These are phyloP conservation scores for Saccharomyces kudriavzevii DNA, from an alignment of 805 yeast genomes.

Conservation along the genomic window DNA sequence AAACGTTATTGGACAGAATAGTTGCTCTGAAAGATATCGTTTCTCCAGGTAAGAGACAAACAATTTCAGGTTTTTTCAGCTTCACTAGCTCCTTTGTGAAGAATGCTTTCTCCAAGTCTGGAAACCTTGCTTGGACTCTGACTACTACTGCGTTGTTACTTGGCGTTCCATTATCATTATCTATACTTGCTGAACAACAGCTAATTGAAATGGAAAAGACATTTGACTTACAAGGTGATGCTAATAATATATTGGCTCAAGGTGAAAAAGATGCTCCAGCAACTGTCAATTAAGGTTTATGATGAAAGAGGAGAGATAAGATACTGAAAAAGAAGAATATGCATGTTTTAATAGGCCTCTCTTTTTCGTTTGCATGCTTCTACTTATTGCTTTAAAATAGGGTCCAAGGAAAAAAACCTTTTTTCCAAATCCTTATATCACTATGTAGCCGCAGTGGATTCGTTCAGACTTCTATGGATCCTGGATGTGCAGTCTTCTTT, in stretches of 20 bases:
- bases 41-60: conserved; percentile 75
- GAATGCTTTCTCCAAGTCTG: conserved; percentile 50
- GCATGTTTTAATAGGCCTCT: neutral
- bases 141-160: conserved; percentile 76
- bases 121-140: conserved; percentile 74
- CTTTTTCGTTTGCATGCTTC: neutral
- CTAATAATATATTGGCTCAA: conserved; percentile 65
- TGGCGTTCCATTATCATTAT: conserved; percentile 87
- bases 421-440: neutral
- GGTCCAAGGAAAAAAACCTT: neutral
- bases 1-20: conserved; percentile 78
- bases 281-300: conserved; percentile 11
- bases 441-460: neutral
- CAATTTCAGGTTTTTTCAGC: conserved; percentile 30
- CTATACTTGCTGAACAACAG: conserved; percentile 88
- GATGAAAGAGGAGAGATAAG: neutral
- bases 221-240: conserved; percentile 70
- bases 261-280: conserved; percentile 46
- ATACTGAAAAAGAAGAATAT: neutral
- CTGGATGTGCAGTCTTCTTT: neutral
- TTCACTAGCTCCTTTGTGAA: conserved; percentile 35
- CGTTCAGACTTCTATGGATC: neutral
- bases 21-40: conserved; percentile 86
- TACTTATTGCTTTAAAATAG: neutral
- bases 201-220: conserved; percentile 90